Percentiles rank a stretch among this genome's conserved stretches.
These are phyloP conservation scores for Gastrolobium villosum DNA, from an alignment of 306 rosid genomes.

Conservation along the genomic window DNA sequence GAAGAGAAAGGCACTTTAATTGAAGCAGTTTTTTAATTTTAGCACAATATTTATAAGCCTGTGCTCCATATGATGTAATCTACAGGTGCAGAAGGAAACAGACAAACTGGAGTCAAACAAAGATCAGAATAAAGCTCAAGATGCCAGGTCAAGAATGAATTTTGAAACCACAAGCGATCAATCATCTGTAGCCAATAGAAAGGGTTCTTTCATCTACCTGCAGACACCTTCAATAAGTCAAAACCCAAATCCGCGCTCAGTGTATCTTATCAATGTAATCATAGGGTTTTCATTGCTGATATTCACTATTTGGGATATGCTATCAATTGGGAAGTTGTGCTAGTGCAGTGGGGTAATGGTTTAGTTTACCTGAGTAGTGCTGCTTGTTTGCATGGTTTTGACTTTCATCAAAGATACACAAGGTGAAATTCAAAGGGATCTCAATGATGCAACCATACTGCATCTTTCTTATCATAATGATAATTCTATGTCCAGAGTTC, in stretches of 20 bases:
- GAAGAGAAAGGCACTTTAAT: not conserved
- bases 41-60: not conserved
- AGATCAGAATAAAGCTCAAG: conserved; percentile 4
- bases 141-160: not conserved
- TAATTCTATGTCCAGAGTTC: not conserved
- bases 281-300: conserved; percentile 42
- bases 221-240: conserved; percentile 29
- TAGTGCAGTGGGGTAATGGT: not conserved
- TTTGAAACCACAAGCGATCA: not conserved
- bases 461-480: conserved; percentile 12
- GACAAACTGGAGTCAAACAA: conserved; percentile 7
- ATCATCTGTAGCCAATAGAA: conserved; percentile 21
- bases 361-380: not conserved
- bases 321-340: conserved; percentile 43
- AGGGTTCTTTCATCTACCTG: conserved; percentile 39
- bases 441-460: conserved; percentile 12
- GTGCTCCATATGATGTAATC: conserved; percentile 18
- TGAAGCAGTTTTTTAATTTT: not conserved
- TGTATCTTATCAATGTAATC: conserved; percentile 31
- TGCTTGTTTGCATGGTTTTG: not conserved
- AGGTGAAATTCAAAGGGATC: not conserved
- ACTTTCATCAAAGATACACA: not conserved
- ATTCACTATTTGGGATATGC: conserved; percentile 25
- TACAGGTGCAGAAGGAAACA: conserved; percentile 44
- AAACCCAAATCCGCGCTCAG: conserved; percentile 39